Evolutionary conservation across 2,329 filamentous ascomycete species (phyloP).

Genomic region (Pochonia chlamydosporia): DNA sequence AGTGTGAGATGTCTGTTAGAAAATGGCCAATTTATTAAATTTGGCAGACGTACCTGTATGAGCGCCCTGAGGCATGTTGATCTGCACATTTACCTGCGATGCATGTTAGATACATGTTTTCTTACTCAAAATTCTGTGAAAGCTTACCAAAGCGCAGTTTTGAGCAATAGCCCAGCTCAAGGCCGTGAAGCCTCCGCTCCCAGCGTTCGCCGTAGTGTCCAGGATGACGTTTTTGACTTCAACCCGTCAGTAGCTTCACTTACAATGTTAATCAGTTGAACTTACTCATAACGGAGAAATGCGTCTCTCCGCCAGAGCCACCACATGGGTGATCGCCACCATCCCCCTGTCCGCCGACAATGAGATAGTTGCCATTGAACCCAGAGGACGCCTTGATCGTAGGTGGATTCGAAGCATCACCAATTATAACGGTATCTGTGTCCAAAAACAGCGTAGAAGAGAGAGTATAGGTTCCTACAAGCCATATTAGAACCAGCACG

Average conservation of each 20-base stretch:
- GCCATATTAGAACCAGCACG: not conserved
- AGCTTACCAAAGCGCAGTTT: conserved; percentile 13
- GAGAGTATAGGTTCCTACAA: conserved; percentile 12
- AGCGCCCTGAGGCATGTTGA: conserved; percentile 35
- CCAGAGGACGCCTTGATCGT: conserved; percentile 61
- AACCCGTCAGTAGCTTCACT: not conserved
- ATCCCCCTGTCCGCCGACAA: conserved; percentile 14
- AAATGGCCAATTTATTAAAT: not conserved
- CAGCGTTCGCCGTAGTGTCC: conserved; percentile 13
- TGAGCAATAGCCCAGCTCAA: conserved; percentile 16
- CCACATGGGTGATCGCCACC: conserved; percentile 7
- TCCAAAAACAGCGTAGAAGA: conserved; percentile 10
- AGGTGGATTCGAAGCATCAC: conserved; percentile 64
- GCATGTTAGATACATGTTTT: not conserved
- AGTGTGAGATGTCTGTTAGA: not conserved
- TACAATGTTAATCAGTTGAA: not conserved
- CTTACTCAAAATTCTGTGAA: not conserved
- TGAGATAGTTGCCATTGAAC: conserved; percentile 51
- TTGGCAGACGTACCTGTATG: conserved; percentile 11
- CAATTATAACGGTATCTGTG: conserved; percentile 69
- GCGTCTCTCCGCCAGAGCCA: conserved; percentile 14
- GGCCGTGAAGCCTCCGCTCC: conserved; percentile 9
- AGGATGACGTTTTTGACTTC: conserved; percentile 15
- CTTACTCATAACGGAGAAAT: conserved; percentile 15
- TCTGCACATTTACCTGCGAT: conserved; percentile 12